These are phyloP conservation scores for Dianthus caryophyllus DNA, from an alignment of 148 eudicot species.

Conservation along the genomic window DNA sequence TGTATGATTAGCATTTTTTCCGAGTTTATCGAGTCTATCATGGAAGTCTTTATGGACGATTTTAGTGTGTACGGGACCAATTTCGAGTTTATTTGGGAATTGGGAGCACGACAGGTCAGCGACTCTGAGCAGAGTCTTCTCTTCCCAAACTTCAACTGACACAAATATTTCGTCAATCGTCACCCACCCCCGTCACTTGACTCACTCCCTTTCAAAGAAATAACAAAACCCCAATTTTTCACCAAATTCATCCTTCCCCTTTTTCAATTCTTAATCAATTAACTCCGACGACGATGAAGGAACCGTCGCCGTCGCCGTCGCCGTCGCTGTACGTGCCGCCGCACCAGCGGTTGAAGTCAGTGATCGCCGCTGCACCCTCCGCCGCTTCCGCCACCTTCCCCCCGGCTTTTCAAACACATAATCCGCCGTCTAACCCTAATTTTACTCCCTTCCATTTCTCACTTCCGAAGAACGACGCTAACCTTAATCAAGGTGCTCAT, in stretches of 20 bases:
- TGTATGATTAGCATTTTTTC: too few relatives aligned
- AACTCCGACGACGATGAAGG: slow-evolving; percentile 41
- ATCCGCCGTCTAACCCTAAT: slow-evolving; percentile 23
- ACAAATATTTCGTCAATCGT: not conserved
- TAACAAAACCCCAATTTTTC: not conserved
- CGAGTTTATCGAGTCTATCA: too few relatives aligned
- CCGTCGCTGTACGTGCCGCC: slow-evolving; percentile 75
- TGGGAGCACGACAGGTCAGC: too few relatives aligned
- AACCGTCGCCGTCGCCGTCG: slow-evolving; percentile 41
- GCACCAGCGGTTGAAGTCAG: slow-evolving; percentile 65
- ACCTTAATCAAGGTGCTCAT: too few relatives aligned
- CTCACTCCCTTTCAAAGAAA: not conserved
- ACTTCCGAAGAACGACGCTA: too few relatives aligned
- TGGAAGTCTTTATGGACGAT: too few relatives aligned
- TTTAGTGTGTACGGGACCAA: too few relatives aligned
- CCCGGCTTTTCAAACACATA: slow-evolving; percentile 13
- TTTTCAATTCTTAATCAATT: not conserved
- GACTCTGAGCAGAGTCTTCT: too few relatives aligned
- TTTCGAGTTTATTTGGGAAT: too few relatives aligned
- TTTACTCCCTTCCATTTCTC: too few relatives aligned
- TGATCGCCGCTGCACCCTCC: slow-evolving; percentile 40
- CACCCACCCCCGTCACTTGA: too few relatives aligned
- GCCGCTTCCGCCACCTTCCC: slow-evolving; percentile 19
- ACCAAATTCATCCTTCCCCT: not conserved
- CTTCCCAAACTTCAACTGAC: not conserved